Evolutionary conservation across 2,329 filamentous ascomycete species (phyloP).

Genomic region (Tricladium varicosporioides): DNA sequence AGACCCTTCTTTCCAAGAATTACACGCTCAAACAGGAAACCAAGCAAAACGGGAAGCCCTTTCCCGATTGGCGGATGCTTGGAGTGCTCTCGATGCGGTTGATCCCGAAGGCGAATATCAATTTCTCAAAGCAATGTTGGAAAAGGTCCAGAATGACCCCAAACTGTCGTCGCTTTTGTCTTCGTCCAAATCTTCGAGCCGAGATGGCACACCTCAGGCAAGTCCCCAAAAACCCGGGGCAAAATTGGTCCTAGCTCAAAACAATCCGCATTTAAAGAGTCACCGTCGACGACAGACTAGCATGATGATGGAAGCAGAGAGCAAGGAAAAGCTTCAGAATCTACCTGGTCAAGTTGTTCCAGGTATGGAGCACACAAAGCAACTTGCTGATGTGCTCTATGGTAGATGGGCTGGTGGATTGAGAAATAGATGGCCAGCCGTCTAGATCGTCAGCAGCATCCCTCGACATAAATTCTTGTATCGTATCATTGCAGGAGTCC

Average conservation of each 20-base stretch:
- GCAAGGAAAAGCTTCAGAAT: slow-evolving; percentile 41
- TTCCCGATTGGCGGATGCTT: slow-evolving; percentile 79
- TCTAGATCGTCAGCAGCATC: slow-evolving; percentile 19
- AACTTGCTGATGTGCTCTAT: slow-evolving; percentile 88
- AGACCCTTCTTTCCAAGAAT: slow-evolving; percentile 79
- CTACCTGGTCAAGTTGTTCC: slow-evolving; percentile 56
- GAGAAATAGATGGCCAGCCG: slow-evolving; percentile 62
- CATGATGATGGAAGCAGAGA: slow-evolving; percentile 47
- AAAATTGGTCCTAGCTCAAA: slow-evolving; percentile 75
- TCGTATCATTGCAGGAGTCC: slow-evolving; percentile 20
- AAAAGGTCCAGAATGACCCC: slow-evolving; percentile 67
- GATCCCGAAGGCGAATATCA: slow-evolving; percentile 91
- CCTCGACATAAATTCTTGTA: slow-evolving; percentile 15
- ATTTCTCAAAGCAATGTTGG: slow-evolving; percentile 73
- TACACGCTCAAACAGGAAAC: slow-evolving; percentile 74
- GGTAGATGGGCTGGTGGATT: slow-evolving; percentile 85
- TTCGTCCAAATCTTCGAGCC: slow-evolving; percentile 41
- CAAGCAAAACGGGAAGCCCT: slow-evolving; percentile 79
- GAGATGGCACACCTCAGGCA: slow-evolving; percentile 58
- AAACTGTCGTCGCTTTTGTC: slow-evolving; percentile 50
- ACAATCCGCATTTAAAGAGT: slow-evolving; percentile 81
- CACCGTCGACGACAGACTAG: slow-evolving; percentile 59
- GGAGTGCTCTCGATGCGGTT: slow-evolving; percentile 76
- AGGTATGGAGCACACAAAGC: slow-evolving; percentile 90
- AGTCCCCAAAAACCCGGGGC: slow-evolving; percentile 30